Conservation (phyloP, 169 alveolate genomes). For the Plasmodium relictum region DNA sequence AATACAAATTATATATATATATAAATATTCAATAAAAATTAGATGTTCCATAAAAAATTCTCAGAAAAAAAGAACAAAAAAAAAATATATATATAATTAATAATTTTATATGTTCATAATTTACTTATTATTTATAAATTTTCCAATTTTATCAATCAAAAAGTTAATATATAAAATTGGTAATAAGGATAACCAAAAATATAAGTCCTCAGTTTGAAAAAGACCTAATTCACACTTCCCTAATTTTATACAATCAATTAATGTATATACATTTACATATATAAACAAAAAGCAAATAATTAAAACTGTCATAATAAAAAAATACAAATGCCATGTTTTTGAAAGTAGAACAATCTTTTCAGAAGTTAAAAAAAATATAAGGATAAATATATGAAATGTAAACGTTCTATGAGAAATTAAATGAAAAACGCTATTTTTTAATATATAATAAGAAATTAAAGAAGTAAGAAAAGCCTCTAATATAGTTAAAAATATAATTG, state of each 20-base stretch:
- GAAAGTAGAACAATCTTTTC: conserved; percentile 67
- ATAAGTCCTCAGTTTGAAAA: conserved; percentile 22
- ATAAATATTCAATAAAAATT: background rate
- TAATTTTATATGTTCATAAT: background rate
- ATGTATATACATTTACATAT: conserved; percentile 56
- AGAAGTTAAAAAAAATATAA: conserved; percentile 46
- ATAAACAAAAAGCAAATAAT: conserved; percentile 37
- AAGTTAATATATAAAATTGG: conserved; percentile 60
- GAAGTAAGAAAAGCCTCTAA: conserved; percentile 54
- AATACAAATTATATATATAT: background rate
- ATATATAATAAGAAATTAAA: conserved; percentile 30
- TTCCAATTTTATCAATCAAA: conserved; percentile 31
- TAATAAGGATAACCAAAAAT: conserved; percentile 65
- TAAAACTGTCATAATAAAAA: conserved; percentile 35
- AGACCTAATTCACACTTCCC: conserved; percentile 75
- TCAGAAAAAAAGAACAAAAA: background rate
- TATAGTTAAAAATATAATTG: conserved; percentile 54
- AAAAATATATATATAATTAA: background rate
- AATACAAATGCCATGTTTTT: conserved; percentile 72
- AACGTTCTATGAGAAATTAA: conserved; percentile 60
- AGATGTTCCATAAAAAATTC: background rate
- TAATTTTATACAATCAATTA: conserved; percentile 49
- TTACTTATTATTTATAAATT: conserved; percentile 49
- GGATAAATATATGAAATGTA: conserved; percentile 67
- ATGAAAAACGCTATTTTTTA: conserved; percentile 9